phyloP scores from a whole-genome alignment of 164 flowering plant species.

The Piper betle region DNA sequence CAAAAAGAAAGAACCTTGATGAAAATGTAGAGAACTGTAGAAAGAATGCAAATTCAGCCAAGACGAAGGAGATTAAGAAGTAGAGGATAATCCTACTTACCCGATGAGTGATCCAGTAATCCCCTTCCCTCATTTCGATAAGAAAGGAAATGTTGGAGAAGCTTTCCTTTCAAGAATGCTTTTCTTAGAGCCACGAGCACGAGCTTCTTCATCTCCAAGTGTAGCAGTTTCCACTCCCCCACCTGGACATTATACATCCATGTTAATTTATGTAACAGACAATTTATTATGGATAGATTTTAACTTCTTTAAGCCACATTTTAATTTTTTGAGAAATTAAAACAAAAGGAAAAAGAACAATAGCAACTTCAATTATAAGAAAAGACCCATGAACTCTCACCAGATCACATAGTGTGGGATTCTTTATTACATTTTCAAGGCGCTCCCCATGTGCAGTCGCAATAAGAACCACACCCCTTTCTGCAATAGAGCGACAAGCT shows the following conservation, averaged over 20 bases:
- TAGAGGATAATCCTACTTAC: conserved; percentile 15
- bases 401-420: conserved; percentile 48
- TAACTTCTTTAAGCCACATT: too few species aligned
- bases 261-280: too few species aligned
- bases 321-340: too few species aligned
- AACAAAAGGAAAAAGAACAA: too few species aligned
- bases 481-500: conserved; percentile 62
- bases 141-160: conserved; percentile 58
- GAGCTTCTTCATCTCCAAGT: conserved; percentile 62
- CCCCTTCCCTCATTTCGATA: conserved; percentile 67
- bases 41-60: background rate
- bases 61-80: background rate
- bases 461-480: conserved; percentile 73
- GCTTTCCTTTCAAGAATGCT: conserved; percentile 60
- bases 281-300: too few species aligned
- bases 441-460: conserved; percentile 65
- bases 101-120: conserved; percentile 60
- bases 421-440: conserved; percentile 52
- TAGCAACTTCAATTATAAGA: too few species aligned
- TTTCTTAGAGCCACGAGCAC: conserved; percentile 47
- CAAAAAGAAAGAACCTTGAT: background rate
- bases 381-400: conserved; percentile 15
- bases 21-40: background rate
- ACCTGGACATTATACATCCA: conserved; percentile 18
- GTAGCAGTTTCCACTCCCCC: conserved; percentile 62